Conservation (phyloP, 495 filamentous ascomycete species). For the Talaromyces stipitatus region DNA sequence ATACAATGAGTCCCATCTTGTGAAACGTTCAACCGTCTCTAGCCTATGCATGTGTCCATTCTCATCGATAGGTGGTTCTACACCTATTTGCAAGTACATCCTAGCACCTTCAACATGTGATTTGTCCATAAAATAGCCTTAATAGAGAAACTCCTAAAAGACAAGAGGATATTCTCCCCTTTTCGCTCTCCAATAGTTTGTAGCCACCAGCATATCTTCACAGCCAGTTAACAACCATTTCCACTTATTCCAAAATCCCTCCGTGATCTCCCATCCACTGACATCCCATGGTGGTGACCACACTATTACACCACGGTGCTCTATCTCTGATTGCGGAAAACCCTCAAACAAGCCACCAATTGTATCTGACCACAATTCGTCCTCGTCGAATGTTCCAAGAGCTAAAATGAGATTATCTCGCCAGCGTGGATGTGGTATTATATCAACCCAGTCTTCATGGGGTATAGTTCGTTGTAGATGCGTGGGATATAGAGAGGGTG, state of each 20-base stretch:
- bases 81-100: no score
- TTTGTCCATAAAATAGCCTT: no score
- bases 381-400: slow-evolving; percentile 5
- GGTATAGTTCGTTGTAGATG: slow-evolving; percentile 16
- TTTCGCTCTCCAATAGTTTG: slow-evolving; percentile 34
- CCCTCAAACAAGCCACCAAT: slow-evolving; percentile 5
- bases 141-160: not conserved
- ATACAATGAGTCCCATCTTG: not conserved
- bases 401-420: slow-evolving; percentile 1
- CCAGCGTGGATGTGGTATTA: not conserved
- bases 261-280: slow-evolving; percentile 32
- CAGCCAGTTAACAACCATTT: slow-evolving; percentile 29
- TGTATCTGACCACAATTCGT: slow-evolving; percentile 1
- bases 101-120: no score
- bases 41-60: no score
- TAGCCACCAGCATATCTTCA: slow-evolving; percentile 25
- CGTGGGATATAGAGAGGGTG: slow-evolving; percentile 24
- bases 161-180: slow-evolving; percentile 24
- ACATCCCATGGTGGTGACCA: slow-evolving; percentile 6
- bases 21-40: not conserved
- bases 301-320: not conserved
- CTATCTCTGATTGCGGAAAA: not conserved
- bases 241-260: slow-evolving; percentile 40
- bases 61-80: no score
- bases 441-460: slow-evolving; percentile 5